A percentile compares a stretch with the other conserved stretches of the same genome.
Conservation (phyloP, 768 basidiomycete species). For the Phanerochaete carnosa region DNA sequence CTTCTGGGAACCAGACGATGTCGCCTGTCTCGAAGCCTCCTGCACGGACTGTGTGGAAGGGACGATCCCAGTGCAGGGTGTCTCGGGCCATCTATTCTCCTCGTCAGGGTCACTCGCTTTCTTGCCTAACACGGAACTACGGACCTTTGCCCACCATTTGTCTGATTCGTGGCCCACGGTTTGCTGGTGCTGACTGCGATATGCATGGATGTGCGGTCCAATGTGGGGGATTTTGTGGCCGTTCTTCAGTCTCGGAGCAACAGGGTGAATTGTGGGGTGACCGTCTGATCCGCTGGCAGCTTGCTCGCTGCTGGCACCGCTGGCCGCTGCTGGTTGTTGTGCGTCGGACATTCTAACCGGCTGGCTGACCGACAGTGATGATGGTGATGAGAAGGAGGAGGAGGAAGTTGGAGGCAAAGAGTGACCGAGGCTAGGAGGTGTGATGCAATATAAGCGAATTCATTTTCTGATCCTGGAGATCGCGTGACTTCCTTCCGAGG, state of each 20-base stretch:
- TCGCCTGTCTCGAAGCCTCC: slow-evolving; percentile 85
- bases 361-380: not conserved
- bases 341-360: slow-evolving; percentile 21
- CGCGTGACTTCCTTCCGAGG: slow-evolving; percentile 11
- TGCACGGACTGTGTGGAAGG: slow-evolving; percentile 82
- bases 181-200: slow-evolving; percentile 56
- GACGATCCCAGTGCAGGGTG: slow-evolving; percentile 81
- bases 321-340: not conserved
- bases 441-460: slow-evolving; percentile 6
- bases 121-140: not conserved
- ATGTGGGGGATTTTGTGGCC: slow-evolving; percentile 72
- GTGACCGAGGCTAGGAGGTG: not conserved
- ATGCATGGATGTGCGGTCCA: slow-evolving; percentile 75
- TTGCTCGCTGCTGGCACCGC: not conserved
- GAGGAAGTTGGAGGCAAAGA: slow-evolving; percentile 5
- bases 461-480: slow-evolving; percentile 11
- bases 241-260: slow-evolving; percentile 69
- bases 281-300: not conserved
- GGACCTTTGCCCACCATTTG: slow-evolving; percentile 84
- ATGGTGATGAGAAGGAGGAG: not conserved
- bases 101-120: slow-evolving; percentile 1
- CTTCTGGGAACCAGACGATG: slow-evolving; percentile 96
- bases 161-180: slow-evolving; percentile 79
- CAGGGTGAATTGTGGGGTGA: slow-evolving; percentile 52
- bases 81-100: slow-evolving; percentile 60